Base-by-base conservation (phyloP, 164 flowering plant genomes). In the Nymphaea thermarum region DNA sequence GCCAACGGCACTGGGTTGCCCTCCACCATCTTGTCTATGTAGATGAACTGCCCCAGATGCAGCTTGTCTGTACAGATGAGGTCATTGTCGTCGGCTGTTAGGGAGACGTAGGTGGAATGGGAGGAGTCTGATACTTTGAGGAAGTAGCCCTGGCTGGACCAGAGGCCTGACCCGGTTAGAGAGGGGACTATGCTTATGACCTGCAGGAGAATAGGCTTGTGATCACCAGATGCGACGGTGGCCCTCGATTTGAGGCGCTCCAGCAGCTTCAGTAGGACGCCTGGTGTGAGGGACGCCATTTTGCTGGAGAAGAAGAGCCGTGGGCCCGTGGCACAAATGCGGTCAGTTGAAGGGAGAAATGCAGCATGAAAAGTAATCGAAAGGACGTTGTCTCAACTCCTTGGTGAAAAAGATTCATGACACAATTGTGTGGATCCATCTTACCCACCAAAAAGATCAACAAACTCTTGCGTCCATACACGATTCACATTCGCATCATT, bases 131-230 rank as follows among this genome's bases (percentile, higher is more conserved):
- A 95, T 59, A 95, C 93, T 77, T 95, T 95, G 11, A 95, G 66
- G 80, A 92, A 95, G 82, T 90, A 95, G 15, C 98, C 99, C 51
- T 87, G 97, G 76, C 92, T 82, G 6, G 99, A 96, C 88, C 90
- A 95, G 11, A 95, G 73, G 41, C 87, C 98, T n/a, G 90, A 81
- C 6, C 98, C 99, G 3, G 81, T 69, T 66, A 88, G 74, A 7
- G 99, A 97, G 12, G 99, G 99, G 6, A 95, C 96, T 53, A 95
- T 95, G 84, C 97, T 86, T 78, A 92, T 87, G 60, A 95, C 94
- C 72, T 95, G 99, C 3, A 95, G 77, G 5, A 95, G 90, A 43
- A 85, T 86, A 0, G 98, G 88, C 7, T 97, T 83, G 64, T 92
- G 69, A 63, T 95, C 98, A 4, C 99, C 99, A 0, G 87, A 82